Base-by-base conservation (phyloP, 805 yeast genomes). In the Cyberlindnera japonica region DNA sequence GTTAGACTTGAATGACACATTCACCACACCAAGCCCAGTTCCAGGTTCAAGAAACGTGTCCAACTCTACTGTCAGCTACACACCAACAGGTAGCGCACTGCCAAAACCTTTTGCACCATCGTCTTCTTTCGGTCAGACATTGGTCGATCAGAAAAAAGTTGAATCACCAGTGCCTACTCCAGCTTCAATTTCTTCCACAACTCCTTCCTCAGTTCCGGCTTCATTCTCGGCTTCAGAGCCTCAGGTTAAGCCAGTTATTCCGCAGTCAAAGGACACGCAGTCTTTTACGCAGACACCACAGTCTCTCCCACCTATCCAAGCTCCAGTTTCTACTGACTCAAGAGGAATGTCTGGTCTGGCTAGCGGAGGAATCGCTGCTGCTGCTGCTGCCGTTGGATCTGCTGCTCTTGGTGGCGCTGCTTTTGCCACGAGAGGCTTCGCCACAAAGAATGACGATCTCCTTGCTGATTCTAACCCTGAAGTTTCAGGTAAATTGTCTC, bases 61-160 rank as follows among this genome's bases (percentile, higher is more conserved):
- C 14, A 44, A 53, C 45, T 44, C 64, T 14, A 45, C 62, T 29
- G 53, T 49, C 27, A 51, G 47, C 35, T 53, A 57, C 35, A 53
- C 62, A 12, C 59, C 64, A 35, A 46, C 65, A 10, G 53, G 63
- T 9, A 46, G 61, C 29, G 48, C 61, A 7, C 4, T 21, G 25
- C 45, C 46, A 29, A 65, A 63, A 44, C 63, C 65, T 32, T 91
- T 90, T 64, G 83, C 77, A 39, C 97, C 97, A 25, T 72, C 89
- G 14, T 88, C 96, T 0, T 64, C 74, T 10, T 91, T 90, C 68
- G 98, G 98, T 23, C 95, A 84, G 63, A 73, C 74, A 25, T 70
- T 90, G 38, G 63, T 68, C 20, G 63, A 59, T 60, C 61, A 48
- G 44, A 57, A 57, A 27, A 39, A 56, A 15, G 45, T 55, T 17